Conservation (phyloP, 2,329 filamentous ascomycete species). For the Cytospora piceae region DNA sequence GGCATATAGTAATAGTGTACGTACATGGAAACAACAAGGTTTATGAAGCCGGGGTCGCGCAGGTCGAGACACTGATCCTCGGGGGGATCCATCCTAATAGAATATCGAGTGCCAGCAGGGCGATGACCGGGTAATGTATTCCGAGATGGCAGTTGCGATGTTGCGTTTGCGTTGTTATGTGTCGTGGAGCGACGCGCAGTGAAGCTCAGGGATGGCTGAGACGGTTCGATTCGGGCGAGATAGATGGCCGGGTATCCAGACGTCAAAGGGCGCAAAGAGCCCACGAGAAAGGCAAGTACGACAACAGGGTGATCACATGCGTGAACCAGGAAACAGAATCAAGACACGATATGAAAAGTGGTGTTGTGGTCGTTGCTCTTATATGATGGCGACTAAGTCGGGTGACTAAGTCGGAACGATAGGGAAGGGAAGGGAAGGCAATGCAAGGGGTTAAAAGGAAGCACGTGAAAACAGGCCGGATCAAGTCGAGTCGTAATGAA, state of each 20-base stretch:
- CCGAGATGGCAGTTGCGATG: not conserved
- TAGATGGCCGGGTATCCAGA: not conserved
- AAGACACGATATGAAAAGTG: not conserved
- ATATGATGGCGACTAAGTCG: not conserved
- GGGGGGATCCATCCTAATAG: slow-evolving; percentile 39
- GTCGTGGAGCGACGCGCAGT: not conserved
- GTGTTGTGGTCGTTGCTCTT: not conserved
- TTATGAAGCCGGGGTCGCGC: slow-evolving; percentile 56
- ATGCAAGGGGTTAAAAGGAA: too few relatives aligned
- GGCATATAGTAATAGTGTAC: slow-evolving; percentile 29
- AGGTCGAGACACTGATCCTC: slow-evolving; percentile 54
- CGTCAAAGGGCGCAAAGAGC: not conserved
- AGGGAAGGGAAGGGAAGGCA: not conserved
- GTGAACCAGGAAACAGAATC: not conserved
- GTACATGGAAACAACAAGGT: slow-evolving; percentile 61
- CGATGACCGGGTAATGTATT: not conserved
- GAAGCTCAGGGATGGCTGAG: not conserved
- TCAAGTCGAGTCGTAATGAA: not conserved
- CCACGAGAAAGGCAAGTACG: not conserved
- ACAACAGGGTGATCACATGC: not conserved
- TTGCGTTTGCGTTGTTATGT: not conserved
- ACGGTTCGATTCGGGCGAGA: not conserved
- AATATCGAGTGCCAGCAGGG: not conserved
- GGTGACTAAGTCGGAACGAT: not conserved
- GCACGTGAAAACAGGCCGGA: not conserved